Evolutionary conservation across 352 stramenopile species (phyloP), one percentile per base, ranked within the genome.

Genomic region (Pythium oligandrum): DNA sequence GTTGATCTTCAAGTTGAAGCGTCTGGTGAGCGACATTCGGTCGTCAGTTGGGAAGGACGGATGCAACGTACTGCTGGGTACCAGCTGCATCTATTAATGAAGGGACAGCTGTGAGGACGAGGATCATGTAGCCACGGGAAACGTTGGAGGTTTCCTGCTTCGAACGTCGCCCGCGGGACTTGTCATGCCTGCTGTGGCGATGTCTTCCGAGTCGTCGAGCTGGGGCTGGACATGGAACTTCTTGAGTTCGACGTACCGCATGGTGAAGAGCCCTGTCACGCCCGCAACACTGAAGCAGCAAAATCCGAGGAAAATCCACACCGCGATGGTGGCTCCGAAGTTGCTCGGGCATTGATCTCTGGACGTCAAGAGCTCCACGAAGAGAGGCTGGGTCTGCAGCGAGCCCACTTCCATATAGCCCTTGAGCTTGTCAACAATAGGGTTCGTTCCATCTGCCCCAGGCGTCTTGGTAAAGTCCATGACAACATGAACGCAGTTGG

Each of bases 221-320:
- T 75, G 53, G 0, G 73, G 75, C 47, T 42, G 57, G 17, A 84
- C 75, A 45, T 84, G 71, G 48, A 68, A 82, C 42, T 44, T 55
- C 46, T 78, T 78, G n/a, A 58, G 45, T 9, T 63, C 60, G 50
- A 79, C 39, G 3, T 63, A 64, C 44, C 75, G 64, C n/a, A 65
- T 49, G 4, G 52, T 31, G 48, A 87, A 76, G 32, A 87, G 52
- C 32, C 26, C 36, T 2, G 38, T 64, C 26, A 65, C 62, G 26
- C 56, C 60, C 7, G 43, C 59, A 10, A 80, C 42, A 31, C 70
- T 71, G n/a, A 59, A 57, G 1, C 46, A 56, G 34, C 76, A 85
- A 51, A 87, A 75, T 17, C 69, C 66, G 5, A 90, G 62, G 45
- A 85, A 90, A 34, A 81, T 53, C 72, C 76, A 90, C 45, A 90